phyloP scores from a whole-genome alignment of 2,329 filamentous ascomycete species.

The Lachnellula subtilissima region DNA sequence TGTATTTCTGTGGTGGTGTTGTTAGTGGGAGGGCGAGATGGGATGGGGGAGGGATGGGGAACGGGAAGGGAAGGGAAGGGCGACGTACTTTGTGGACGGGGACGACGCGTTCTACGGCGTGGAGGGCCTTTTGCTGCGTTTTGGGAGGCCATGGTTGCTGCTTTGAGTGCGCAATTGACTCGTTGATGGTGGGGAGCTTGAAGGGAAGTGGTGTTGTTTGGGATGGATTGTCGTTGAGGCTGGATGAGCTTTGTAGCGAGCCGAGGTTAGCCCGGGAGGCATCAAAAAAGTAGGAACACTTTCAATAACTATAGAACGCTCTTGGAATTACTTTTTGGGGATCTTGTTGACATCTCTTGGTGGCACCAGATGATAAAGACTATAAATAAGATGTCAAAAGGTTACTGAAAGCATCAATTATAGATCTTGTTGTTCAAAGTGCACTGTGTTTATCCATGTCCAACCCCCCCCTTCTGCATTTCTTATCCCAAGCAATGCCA shows the following conservation, averaged over 20 bases:
- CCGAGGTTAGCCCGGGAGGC: neutral
- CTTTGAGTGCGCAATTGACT: slow-evolving; percentile 22
- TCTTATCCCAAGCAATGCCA: neutral
- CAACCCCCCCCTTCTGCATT: neutral
- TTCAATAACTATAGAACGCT: neutral
- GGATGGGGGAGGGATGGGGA: neutral
- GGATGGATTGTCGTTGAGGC: slow-evolving; percentile 11
- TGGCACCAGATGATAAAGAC: too few relatives aligned
- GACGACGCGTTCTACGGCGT: slow-evolving; percentile 50
- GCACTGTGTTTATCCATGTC: neutral
- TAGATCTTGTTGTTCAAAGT: neutral
- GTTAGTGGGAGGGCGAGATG: slow-evolving; percentile 20
- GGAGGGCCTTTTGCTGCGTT: slow-evolving; percentile 55
- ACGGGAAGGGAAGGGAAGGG: neutral
- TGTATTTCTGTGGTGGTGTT: slow-evolving; percentile 72
- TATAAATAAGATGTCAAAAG: too few relatives aligned
- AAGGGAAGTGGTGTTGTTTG: neutral
- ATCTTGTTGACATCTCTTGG: too few relatives aligned
- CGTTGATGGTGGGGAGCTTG: slow-evolving; percentile 12
- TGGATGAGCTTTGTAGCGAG: slow-evolving; percentile 1
- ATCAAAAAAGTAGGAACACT: neutral
- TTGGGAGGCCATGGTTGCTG: slow-evolving; percentile 40
- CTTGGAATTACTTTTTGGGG: too few relatives aligned
- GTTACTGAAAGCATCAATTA: too few relatives aligned
- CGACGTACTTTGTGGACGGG: slow-evolving; percentile 54